A percentile compares a stretch with the other conserved stretches of the same genome.
These are phyloP conservation scores for Spizellomyces sp. DNA, from an alignment of 192 early-diverging fungal species.

Conservation along the genomic window DNA sequence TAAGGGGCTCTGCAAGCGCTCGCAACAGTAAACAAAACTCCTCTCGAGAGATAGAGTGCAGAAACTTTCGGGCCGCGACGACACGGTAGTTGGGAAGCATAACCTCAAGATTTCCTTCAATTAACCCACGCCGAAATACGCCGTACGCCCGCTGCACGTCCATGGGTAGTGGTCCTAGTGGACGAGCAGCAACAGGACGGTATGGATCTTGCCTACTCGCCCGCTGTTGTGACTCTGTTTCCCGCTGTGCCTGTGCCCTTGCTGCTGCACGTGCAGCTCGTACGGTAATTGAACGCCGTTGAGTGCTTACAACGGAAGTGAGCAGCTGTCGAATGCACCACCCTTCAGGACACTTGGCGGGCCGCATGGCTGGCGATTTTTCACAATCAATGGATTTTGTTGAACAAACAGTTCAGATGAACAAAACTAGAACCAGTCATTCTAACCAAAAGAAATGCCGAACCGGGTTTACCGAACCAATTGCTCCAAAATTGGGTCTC, in stretches of 20 bases:
- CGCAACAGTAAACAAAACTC: slow-evolving; percentile 14
- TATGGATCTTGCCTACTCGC: background rate
- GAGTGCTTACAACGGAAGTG: too few species aligned
- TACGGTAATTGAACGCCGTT: background rate
- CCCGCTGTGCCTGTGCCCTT: background rate
- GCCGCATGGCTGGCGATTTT: too few species aligned
- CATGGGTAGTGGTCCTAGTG: slow-evolving; percentile 7
- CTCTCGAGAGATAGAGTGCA: background rate
- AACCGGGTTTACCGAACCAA: too few species aligned
- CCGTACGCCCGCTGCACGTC: slow-evolving; percentile 23
- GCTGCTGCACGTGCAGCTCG: background rate
- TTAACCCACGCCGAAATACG: slow-evolving; percentile 12
- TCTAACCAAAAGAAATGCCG: too few species aligned
- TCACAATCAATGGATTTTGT: too few species aligned
- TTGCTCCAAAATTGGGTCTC: too few species aligned
- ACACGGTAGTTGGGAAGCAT: slow-evolving; percentile 16
- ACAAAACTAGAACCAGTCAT: too few species aligned
- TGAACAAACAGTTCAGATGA: too few species aligned
- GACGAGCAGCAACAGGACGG: background rate
- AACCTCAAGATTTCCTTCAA: slow-evolving; percentile 5
- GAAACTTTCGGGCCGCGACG: background rate
- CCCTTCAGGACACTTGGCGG: too few species aligned
- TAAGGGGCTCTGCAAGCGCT: background rate
- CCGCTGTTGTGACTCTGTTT: background rate
- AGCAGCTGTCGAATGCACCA: too few species aligned